Evolutionary conservation across 495 filamentous ascomycete genomes (phyloP), one percentile per base, ranked within the genome.

Genomic region (Cetradonia linearis): DNA sequence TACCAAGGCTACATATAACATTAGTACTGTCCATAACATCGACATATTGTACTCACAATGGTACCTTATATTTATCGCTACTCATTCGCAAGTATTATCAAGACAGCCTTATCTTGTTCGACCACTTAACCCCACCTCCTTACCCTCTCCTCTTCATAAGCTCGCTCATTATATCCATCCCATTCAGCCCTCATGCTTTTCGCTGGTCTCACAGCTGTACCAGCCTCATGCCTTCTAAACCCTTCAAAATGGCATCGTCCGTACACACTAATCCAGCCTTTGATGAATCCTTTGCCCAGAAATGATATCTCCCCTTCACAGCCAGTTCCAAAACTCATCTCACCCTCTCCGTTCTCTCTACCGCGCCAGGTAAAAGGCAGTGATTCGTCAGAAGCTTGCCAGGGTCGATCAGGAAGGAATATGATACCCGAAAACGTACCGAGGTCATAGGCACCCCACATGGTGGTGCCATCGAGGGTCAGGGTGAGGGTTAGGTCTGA

Each of bases 401-500:
- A 54, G 9, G 67, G 67, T 5, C 66, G 66, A 1, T 40, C 2
- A 0, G 58, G 49, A 5, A 69, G 31, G 40, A 30, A 58, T 1
- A 68, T 7, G 27, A 68, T 68, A 7, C 67, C 67, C n/a, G 59
- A 47, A 31, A 64, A 66, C 44, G 44, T 63, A 34, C 64, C 64
- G 46, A 69, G 65, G 53, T 68, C 64, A 53, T 65, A 69, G 18
- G 63, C 63, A 5, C 66, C 67, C 67, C 66, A 69, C 18, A 69
- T 25, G 0, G 37, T 23, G 42, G 63, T 58, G 16, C 49, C 54
- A 18, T 66, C 67, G n/a, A 69, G 61, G 38, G 60, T 47, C 14
- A 69, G 59, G 30, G 55, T 56, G 0, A 69, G 31, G 13, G 64
- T 61, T 3, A 64, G 50, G 23, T 59, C 42, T 37, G 38, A 36